Percentiles rank a stretch among this genome's conserved stretches.
These are phyloP conservation scores for Diplotaxis tenuifolia DNA, from an alignment of 345 rosid species.

Conservation along the genomic window DNA sequence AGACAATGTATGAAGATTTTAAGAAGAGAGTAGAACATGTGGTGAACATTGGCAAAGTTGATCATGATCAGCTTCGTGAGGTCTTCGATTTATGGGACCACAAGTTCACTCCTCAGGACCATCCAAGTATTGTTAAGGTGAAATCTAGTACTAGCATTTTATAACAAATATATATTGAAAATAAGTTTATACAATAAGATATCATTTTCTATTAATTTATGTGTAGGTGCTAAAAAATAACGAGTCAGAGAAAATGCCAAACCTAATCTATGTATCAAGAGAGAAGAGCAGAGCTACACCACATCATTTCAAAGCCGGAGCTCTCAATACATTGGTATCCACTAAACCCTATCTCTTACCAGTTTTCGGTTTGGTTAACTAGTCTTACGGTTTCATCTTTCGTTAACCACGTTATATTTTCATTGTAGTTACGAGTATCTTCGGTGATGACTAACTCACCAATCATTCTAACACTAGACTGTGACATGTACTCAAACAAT, in stretches of 20 bases:
- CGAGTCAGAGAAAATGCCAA: constrained; percentile 50
- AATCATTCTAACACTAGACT: constrained; percentile 62
- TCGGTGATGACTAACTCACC: constrained; percentile 67
- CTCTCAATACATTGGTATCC: constrained; percentile 58
- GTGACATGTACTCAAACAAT: constrained; percentile 81
- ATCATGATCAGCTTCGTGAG: constrained; percentile 19
- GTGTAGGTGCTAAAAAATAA: constrained; percentile 49
- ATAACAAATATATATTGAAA: too few species aligned
- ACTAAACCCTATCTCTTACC: neutral
- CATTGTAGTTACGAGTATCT: constrained; percentile 66
- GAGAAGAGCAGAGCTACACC: constrained; percentile 49
- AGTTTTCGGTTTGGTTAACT: neutral
- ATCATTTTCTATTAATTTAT: neutral
- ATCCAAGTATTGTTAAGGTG: constrained; percentile 64
- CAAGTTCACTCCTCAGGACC: constrained; percentile 51
- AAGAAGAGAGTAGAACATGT: constrained; percentile 49
- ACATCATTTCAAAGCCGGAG: constrained; percentile 83
- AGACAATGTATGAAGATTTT: constrained; percentile 62
- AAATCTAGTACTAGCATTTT: too few species aligned
- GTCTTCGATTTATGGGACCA: constrained; percentile 45
- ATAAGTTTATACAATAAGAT: neutral
- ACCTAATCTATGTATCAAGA: constrained; percentile 64
- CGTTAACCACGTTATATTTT: neutral
- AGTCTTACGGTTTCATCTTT: neutral
- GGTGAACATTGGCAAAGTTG: constrained; percentile 46